Evolutionary conservation across 768 basidiomycete species (phyloP).

Genomic region (Sutorius australiensis): DNA sequence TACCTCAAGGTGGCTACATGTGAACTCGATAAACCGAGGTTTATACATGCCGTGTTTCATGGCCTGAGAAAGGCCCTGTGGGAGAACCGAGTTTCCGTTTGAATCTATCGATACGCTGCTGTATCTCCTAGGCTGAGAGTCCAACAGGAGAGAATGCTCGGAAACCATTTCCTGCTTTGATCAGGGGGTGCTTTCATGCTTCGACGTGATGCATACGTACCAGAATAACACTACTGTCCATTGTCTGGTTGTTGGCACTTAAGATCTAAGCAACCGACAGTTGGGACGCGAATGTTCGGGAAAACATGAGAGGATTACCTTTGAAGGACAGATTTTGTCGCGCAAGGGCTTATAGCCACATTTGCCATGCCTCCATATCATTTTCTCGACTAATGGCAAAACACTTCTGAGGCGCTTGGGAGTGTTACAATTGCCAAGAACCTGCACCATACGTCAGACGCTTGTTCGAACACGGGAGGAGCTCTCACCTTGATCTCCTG

Average conservation of each 20-base stretch:
- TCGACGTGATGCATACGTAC: slow-evolving; percentile 33
- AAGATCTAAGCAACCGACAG: slow-evolving; percentile 33
- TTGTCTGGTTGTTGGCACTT: slow-evolving; percentile 34
- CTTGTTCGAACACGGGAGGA: neutral
- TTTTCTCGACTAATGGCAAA: slow-evolving; percentile 51
- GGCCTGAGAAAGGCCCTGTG: slow-evolving; percentile 47
- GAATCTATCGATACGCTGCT: slow-evolving; percentile 49
- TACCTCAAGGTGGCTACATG: slow-evolving; percentile 64
- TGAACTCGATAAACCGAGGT: slow-evolving; percentile 77
- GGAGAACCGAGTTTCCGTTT: slow-evolving; percentile 42
- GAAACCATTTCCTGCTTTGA: slow-evolving; percentile 67
- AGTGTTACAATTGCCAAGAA: slow-evolving; percentile 55
- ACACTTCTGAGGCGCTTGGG: slow-evolving; percentile 65
- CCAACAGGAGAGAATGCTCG: slow-evolving; percentile 54
- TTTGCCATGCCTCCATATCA: slow-evolving; percentile 64
- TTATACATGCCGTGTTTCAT: slow-evolving; percentile 46
- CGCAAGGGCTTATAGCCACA: slow-evolving; percentile 68
- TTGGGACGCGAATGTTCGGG: neutral
- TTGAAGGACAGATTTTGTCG: slow-evolving; percentile 70
- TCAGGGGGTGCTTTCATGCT: slow-evolving; percentile 1
- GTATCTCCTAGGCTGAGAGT: slow-evolving; percentile 46
- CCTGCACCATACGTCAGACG: slow-evolving; percentile 15
- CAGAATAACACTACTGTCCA: slow-evolving; percentile 65
- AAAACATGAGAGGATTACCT: slow-evolving; percentile 40
- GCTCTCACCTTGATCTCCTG: slow-evolving; percentile 59